Conservation (phyloP, 164 flowering plant genomes). For the Vitis riparia region DNA sequence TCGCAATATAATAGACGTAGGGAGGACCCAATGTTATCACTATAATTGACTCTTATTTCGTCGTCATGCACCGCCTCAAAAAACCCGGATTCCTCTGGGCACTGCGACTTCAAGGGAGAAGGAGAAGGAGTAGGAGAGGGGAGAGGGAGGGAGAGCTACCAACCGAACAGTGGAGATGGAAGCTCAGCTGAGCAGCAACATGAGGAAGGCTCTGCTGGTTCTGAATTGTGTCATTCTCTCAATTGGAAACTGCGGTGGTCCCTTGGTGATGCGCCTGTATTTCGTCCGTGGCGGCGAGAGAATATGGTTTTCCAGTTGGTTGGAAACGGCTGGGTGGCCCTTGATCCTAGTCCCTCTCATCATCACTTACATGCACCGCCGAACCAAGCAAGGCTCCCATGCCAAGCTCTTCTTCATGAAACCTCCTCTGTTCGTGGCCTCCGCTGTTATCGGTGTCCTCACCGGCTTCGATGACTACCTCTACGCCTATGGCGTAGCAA, state of each 20-base stretch:
- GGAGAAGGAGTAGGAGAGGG: neutral
- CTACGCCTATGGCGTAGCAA: constrained; percentile 26
- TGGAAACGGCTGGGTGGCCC: constrained; percentile 51
- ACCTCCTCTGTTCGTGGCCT: constrained; percentile 18
- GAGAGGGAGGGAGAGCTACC: too few relatives aligned
- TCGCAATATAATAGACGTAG: too few relatives aligned
- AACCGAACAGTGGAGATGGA: too few relatives aligned
- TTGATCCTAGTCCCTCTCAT: constrained; percentile 37
- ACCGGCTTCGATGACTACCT: constrained; percentile 33
- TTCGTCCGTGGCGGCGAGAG: constrained; percentile 50
- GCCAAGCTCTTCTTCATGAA: constrained; percentile 19
- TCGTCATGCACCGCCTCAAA: too few relatives aligned
- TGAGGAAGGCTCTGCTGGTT: too few relatives aligned
- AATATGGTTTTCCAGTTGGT: constrained; percentile 38
- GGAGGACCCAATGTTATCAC: too few relatives aligned
- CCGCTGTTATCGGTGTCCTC: constrained; percentile 33
- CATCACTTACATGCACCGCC: constrained; percentile 23
- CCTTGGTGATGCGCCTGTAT: constrained; percentile 47
- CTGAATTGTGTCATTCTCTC: too few relatives aligned
- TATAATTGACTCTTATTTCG: too few relatives aligned
- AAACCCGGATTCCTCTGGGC: too few relatives aligned
- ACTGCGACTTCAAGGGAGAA: neutral
- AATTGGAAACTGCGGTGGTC: constrained; percentile 24
- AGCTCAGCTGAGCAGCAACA: too few relatives aligned
- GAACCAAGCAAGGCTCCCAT: neutral